phyloP scores from a whole-genome alignment of 805 yeast species.

The Jamesozyma gamospora region DNA sequence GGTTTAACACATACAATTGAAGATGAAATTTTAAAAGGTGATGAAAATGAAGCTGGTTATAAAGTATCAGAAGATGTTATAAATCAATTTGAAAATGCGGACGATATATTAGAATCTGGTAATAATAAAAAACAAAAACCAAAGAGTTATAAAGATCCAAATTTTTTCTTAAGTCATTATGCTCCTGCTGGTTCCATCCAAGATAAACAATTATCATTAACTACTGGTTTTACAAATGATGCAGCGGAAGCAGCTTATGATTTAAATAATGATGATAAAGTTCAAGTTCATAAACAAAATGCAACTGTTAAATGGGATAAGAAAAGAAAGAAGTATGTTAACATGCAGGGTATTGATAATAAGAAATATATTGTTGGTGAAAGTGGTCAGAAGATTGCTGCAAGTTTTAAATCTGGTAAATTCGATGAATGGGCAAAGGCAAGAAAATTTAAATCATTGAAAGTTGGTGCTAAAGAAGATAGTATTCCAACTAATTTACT shows the following conservation, averaged over 20 bases:
- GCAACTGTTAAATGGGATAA: conserved; percentile 82
- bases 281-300: conserved; percentile 54
- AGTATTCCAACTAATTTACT: conserved; percentile 27
- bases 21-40: conserved; percentile 56
- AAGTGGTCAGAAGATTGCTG: conserved; percentile 86
- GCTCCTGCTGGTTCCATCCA: conserved; percentile 74
- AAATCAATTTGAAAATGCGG: conserved; percentile 34
- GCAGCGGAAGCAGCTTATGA: conserved; percentile 86
- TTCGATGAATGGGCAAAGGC: conserved; percentile 86
- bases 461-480: conserved; percentile 47
- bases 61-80: conserved; percentile 34
- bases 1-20: conserved; percentile 67
- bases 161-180: conserved; percentile 76
- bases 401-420: conserved; percentile 81
- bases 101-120: conserved; percentile 25
- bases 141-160: conserved; percentile 63
- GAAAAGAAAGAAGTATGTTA: conserved; percentile 82
- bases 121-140: conserved; percentile 23
- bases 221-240: conserved; percentile 63
- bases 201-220: conserved; percentile 60
- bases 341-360: conserved; percentile 61
- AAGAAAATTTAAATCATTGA: conserved; percentile 44
- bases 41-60: conserved; percentile 40
- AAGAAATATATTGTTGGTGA: conserved; percentile 89
- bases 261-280: conserved; percentile 65